Percentiles rank a stretch among this genome's conserved stretches.
Conservation (phyloP, 495 filamentous ascomycete species). For the Choiromyces venosus region DNA sequence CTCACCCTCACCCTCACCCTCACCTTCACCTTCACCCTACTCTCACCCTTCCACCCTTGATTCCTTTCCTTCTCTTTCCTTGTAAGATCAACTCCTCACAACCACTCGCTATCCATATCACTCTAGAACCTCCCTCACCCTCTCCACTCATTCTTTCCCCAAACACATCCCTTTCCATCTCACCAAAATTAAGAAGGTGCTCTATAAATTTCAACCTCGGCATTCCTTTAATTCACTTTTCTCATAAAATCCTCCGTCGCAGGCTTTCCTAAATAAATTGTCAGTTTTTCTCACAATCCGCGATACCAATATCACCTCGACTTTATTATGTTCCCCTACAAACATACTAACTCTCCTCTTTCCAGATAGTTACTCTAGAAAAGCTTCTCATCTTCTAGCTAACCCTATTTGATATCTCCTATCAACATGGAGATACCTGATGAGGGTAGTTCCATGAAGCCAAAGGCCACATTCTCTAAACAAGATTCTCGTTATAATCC, state of each 20-base stretch:
- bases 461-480: slow-evolving; percentile 18
- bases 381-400: too few relatives aligned
- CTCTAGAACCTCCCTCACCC: neutral
- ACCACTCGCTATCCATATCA: neutral
- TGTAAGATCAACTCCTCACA: neutral
- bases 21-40: neutral
- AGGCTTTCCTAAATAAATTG: neutral
- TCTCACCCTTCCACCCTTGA: neutral
- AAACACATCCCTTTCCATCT: neutral
- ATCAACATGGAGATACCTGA: neutral
- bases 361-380: neutral
- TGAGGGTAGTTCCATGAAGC: neutral
- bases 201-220: neutral
- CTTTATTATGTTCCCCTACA: neutral
- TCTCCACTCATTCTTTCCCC: neutral
- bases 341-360: neutral
- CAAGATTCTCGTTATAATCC: slow-evolving; percentile 29
- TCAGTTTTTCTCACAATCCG: neutral
- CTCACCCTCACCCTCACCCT: too few relatives aligned
- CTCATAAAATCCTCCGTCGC: neutral
- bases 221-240: neutral
- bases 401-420: neutral
- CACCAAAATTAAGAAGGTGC: neutral
- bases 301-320: neutral
- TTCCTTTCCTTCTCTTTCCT: neutral